Evolutionary conservation across 129 eudicot genomes (phyloP), one percentile per base, ranked within the genome.

Genomic region (Deinandra increscens): DNA sequence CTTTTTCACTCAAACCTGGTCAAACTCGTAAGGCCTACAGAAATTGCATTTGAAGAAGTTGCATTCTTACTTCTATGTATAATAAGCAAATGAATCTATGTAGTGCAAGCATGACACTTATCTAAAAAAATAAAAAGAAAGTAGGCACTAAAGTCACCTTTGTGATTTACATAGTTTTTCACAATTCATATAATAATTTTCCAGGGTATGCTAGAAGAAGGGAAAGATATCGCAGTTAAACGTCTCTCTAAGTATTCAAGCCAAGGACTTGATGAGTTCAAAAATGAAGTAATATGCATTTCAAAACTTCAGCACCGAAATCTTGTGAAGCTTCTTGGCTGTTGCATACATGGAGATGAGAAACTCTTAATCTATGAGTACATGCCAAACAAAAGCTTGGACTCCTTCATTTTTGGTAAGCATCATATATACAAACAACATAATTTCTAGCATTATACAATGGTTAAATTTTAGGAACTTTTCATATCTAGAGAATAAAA

Each of bases 141-240:
- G n/a, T 29, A 61, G 42, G 12, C 12, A 59, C 7, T 33, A 22
- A 55, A 38, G 10, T 22, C 9, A 0, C 54, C n/a, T 23, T 38
- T 70, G 14, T 1, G 45, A 41, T 60, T 17, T 22, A 38, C 5
- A 33, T 33, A 33, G 2, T 50, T n/a, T n/a, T 58, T 36, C 26
- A 75, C 50, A 15, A 12, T 39, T 34, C 14, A 48, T 72, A 13
- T 36, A 29, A 38, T 48, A 55, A 59, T 69, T 76, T 56, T 51
- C 14, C 50, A 66, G 81, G 81, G 81, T 42, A 13, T 19, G 0
- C 64, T 77, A 48, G 69, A 60, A 31, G 72, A 77, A 12, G 76
- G 81, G n/a, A 45, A 59, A 42, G 71, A 77, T 15, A 69, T 77
- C 1, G 81, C 81, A 11, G 81, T 77, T 22, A 77, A 77, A 46